Evolutionary conservation across 257 asterid genomes (phyloP), one percentile per base, ranked within the genome.

Genomic region (Handroanthus guayacan): DNA sequence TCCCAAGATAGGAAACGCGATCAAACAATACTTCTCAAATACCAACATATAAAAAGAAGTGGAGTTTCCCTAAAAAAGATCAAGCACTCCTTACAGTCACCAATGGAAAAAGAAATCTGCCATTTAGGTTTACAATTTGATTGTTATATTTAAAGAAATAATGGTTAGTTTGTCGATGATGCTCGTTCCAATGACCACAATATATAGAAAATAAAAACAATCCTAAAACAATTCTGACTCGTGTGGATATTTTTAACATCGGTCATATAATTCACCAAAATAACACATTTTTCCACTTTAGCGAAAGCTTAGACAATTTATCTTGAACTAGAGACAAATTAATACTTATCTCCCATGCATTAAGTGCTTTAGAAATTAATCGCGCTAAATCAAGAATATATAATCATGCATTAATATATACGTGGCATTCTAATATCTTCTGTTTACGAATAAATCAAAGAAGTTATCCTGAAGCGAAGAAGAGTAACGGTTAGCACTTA

Each of bases 101-200:
- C 31, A 25, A 25, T 25, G 44, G 31, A 31, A 51, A 31, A 43
- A 12, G 6, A 10, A 31, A 56, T 38, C 34, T 54, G 25, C 6
- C 45, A 16, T 16, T 4, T 18, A 77, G 9, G 57, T 12, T 50
- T 48, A 20, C 6, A 69, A 2, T 12, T 52, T 61, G 9, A 25
- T 37, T 34, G 13, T 18, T 25, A 77, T 25, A 43, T 51, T 69
- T 62, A 18, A 18, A 18, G 57, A 61, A 52, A 52, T 14, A 69
- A 5, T 6, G 12, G 44, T 14, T 31, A 9, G 68, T 55, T 43
- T 1, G n/a, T 51, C 18, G 47, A n/a, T 2, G 34, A 50, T 69
- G 16, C 9, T 5, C 39, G 51, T 37, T 45, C 5, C 72, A 52
- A 38, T 56, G 50, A 50, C 55, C 72, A 38, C 3, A 47, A 50